Conservation (phyloP, 176 grass and related monocot species). For the Phragmites australis region DNA sequence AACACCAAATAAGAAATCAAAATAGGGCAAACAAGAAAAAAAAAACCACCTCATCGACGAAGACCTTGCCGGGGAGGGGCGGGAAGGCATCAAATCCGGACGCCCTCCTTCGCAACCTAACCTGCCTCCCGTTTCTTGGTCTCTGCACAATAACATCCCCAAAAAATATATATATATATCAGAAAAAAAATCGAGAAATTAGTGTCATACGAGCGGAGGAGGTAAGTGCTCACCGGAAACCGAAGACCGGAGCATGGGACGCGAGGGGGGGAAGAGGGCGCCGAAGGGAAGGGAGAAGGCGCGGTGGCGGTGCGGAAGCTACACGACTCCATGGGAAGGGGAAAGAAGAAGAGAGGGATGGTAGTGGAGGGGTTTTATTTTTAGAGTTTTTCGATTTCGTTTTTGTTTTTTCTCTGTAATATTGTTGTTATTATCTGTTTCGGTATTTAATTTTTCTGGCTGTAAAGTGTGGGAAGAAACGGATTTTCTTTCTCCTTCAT, state of each 20-base stretch:
- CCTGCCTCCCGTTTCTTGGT: constrained; percentile 36
- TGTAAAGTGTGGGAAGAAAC: not conserved
- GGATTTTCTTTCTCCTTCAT: not conserved
- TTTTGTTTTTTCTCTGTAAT: not conserved
- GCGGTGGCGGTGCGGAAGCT: constrained; percentile 58
- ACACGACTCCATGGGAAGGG: constrained; percentile 59
- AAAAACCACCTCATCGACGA: constrained; percentile 66
- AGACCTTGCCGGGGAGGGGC: constrained; percentile 54
- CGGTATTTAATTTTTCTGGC: constrained; percentile 37
- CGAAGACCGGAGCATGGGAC: constrained; percentile 23
- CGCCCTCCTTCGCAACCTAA: constrained; percentile 55
- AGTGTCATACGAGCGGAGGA: not conserved
- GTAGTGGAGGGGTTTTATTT: constrained; percentile 37
- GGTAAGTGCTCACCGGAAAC: constrained; percentile 8
- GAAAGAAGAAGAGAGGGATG: constrained; percentile 24
- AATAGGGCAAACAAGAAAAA: not conserved
- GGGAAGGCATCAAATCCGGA: constrained; percentile 62
- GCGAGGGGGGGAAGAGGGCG: constrained; percentile 38
- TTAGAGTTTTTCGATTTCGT: not conserved
- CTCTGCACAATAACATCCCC: constrained; percentile 27
- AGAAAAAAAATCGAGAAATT: constrained; percentile 6
- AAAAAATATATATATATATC: constrained; percentile 15
- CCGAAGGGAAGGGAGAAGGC: constrained; percentile 52
- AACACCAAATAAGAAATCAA: not conserved
- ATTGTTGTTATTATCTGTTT: no score